These are phyloP conservation scores for Botrytis fragariae DNA, from an alignment of 2,329 filamentous ascomycete genomes.

Conservation along the genomic window DNA sequence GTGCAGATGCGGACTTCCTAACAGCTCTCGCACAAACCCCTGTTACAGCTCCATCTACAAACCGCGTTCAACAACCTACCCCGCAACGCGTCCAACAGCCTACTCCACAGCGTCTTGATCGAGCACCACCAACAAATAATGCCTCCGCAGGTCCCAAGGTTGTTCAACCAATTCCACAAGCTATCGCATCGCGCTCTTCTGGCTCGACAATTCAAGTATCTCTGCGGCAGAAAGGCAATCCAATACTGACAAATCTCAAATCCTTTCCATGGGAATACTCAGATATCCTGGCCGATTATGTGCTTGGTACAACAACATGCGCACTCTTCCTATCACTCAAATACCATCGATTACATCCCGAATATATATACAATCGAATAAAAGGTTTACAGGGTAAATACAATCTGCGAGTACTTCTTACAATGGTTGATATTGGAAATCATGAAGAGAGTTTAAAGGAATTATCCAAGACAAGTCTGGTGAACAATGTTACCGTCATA, in stretches of 20 bases:
- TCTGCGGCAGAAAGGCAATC: conserved; percentile 90
- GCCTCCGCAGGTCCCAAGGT: conserved; percentile 51
- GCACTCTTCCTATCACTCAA: conserved; percentile 92
- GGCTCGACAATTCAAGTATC: conserved; percentile 86
- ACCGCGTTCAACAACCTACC: conserved; percentile 40
- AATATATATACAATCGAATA: conserved; percentile 96
- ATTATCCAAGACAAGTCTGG: conserved; percentile 84
- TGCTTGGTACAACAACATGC: conserved; percentile 82
- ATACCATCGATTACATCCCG: conserved; percentile 94
- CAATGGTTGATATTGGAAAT: conserved; percentile 92
- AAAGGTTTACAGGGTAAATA: conserved; percentile 81
- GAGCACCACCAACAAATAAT: conserved; percentile 42
- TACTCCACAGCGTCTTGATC: conserved; percentile 56
- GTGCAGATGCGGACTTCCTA: conserved; percentile 55
- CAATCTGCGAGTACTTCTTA: conserved; percentile 78
- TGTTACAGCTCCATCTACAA: conserved; percentile 30
- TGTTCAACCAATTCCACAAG: conserved; percentile 85
- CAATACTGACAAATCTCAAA: conserved; percentile 78
- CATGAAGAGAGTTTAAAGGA: conserved; percentile 89
- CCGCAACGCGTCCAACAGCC: conserved; percentile 45
- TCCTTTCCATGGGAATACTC: conserved; percentile 93
- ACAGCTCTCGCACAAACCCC: conserved; percentile 53
- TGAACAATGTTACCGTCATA: conserved; percentile 90
- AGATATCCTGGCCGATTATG: conserved; percentile 93
- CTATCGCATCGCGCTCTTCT: conserved; percentile 61